These are phyloP conservation scores for Cryptosporidium canis DNA, from an alignment of 169 alveolate species.

Conservation along the genomic window DNA sequence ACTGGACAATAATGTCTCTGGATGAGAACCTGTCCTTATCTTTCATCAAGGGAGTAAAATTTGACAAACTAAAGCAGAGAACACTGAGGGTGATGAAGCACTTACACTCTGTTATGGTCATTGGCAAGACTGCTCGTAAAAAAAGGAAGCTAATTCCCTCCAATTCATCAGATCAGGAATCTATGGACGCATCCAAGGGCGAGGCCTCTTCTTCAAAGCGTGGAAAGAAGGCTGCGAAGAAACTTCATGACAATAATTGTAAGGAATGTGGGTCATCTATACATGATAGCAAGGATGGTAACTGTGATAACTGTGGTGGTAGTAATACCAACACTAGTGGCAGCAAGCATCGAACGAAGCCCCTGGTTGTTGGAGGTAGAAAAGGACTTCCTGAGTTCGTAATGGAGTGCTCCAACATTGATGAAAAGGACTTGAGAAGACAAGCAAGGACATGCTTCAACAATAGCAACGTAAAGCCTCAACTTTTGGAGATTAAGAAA, in stretches of 20 bases:
- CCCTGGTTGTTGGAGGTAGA: slow-evolving; percentile 26
- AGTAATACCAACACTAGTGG: not conserved
- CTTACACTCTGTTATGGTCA: slow-evolving; percentile 73
- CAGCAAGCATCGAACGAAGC: too few relatives aligned
- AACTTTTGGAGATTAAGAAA: slow-evolving; percentile 33
- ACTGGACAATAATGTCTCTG: slow-evolving; percentile 86
- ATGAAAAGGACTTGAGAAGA: slow-evolving; percentile 35
- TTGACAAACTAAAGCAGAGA: slow-evolving; percentile 82
- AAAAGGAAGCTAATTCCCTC: slow-evolving; percentile 22
- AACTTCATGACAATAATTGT: not conserved
- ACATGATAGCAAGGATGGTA: not conserved
- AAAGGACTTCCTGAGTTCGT: slow-evolving; percentile 61
- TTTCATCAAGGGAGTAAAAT: slow-evolving; percentile 79
- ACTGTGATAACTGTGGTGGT: not conserved
- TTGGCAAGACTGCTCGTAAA: slow-evolving; percentile 69
- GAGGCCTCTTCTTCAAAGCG: not conserved
- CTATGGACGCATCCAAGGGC: not conserved
- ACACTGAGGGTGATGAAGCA: slow-evolving; percentile 80
- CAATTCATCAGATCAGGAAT: slow-evolving; percentile 32
- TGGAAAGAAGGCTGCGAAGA: not conserved
- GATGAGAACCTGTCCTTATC: slow-evolving; percentile 81
- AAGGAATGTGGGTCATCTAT: not conserved
- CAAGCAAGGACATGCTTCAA: slow-evolving; percentile 65
- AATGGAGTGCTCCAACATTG: slow-evolving; percentile 22
- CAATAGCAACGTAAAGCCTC: slow-evolving; percentile 46